These are phyloP conservation scores for Aspergillus ibericus DNA, from an alignment of 2,329 filamentous ascomycete genomes.

Conservation along the genomic window DNA sequence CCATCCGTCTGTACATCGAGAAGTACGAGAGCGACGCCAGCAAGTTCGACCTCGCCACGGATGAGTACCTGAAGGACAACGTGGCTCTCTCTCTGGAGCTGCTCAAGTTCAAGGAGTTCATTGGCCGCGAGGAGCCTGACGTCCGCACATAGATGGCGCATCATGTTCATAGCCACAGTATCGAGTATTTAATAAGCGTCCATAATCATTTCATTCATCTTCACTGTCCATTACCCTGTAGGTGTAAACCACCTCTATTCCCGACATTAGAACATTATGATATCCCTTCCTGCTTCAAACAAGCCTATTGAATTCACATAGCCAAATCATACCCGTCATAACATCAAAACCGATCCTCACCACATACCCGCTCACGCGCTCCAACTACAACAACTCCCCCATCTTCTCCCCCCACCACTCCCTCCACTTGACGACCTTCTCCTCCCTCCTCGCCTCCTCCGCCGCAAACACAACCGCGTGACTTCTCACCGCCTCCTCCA, in stretches of 20 bases:
- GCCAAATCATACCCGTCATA: not conserved
- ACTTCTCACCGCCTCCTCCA: slow-evolving; percentile 84
- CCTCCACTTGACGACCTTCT: slow-evolving; percentile 71
- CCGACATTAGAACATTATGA: not conserved
- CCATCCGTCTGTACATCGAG: slow-evolving; percentile 95
- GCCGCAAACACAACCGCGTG: slow-evolving; percentile 94
- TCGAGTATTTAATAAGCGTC: not conserved
- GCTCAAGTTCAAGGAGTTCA: slow-evolving; percentile 89
- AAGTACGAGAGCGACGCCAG: slow-evolving; percentile 82
- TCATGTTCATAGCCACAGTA: not conserved
- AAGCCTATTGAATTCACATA: not conserved
- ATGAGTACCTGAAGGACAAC: slow-evolving; percentile 90
- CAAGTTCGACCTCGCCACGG: slow-evolving; percentile 78
- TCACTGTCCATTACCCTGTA: not conserved
- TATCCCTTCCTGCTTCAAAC: not conserved
- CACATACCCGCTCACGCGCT: not conserved
- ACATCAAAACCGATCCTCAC: not conserved
- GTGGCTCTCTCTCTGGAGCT: slow-evolving; percentile 81
- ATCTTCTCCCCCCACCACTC: slow-evolving; percentile 69
- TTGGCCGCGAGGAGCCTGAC: slow-evolving; percentile 89
- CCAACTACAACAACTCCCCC: not conserved
- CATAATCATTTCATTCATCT: not conserved
- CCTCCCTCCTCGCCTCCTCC: slow-evolving; percentile 74
- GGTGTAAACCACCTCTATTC: not conserved
- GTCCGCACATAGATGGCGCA: slow-evolving; percentile 74